phyloP scores from a whole-genome alignment of 768 basidiomycete genomes.

The Rhodocollybia butyracea region DNA sequence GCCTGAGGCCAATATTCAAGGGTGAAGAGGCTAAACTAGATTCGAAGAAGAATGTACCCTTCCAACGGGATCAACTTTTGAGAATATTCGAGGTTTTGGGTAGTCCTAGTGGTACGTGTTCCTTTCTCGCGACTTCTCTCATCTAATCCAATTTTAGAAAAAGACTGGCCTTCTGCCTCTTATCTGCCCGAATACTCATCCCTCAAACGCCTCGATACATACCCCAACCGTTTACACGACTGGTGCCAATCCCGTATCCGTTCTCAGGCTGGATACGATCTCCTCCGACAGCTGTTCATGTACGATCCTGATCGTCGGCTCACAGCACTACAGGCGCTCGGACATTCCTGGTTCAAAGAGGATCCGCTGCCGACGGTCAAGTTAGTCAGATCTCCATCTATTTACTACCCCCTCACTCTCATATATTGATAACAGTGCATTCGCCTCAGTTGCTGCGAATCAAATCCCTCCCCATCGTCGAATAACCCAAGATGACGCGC shows the following conservation, averaged over 20 bases:
- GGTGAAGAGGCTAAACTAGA: slow-evolving; percentile 98
- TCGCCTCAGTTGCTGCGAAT: slow-evolving; percentile 56
- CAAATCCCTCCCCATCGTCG: slow-evolving; percentile 83
- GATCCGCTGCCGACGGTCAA: slow-evolving; percentile 84
- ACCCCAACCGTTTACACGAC: slow-evolving; percentile 56
- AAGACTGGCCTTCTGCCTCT: slow-evolving; percentile 81
- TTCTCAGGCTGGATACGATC: slow-evolving; percentile 66
- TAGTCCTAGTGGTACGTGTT: slow-evolving; percentile 70
- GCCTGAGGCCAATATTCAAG: slow-evolving; percentile 95
- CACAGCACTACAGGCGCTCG: slow-evolving; percentile 76
- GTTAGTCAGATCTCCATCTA: slow-evolving; percentile 42
- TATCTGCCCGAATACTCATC: slow-evolving; percentile 88
- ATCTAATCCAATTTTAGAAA: slow-evolving; percentile 42
- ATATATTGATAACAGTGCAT: slow-evolving; percentile 50
- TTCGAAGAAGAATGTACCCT: slow-evolving; percentile 95
- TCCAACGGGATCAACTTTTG: slow-evolving; percentile 91
- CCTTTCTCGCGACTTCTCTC: not conserved
- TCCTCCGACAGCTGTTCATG: slow-evolving; percentile 81
- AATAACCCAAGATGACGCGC: slow-evolving; percentile 91
- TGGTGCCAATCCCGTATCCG: slow-evolving; percentile 77
- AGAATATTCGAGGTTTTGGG: slow-evolving; percentile 97
- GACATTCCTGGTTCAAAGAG: slow-evolving; percentile 90
- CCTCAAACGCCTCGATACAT: slow-evolving; percentile 78
- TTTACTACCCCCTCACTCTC: not conserved
- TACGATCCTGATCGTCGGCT: slow-evolving; percentile 90